phyloP scores from a whole-genome alignment of 2,329 filamentous ascomycete species.

The Mycocentrospora acerina region DNA sequence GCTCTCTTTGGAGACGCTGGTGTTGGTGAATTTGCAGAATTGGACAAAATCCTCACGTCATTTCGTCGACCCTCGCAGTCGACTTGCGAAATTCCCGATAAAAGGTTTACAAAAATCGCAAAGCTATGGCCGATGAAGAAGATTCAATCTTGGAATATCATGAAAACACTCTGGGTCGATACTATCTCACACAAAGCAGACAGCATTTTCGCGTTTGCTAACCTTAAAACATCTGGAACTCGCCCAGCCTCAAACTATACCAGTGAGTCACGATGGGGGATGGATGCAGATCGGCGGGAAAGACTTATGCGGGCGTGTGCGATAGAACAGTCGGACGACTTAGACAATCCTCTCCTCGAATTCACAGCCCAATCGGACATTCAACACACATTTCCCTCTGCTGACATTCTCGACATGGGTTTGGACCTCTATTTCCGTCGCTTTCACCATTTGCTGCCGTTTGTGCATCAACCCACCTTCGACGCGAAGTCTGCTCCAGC shows the following conservation, averaged over 20 bases:
- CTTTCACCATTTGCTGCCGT: not conserved
- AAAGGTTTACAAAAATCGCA: constrained; percentile 1
- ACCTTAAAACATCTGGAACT: not conserved
- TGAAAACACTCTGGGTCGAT: constrained; percentile 1
- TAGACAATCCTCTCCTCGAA: too few species aligned
- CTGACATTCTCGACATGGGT: constrained; percentile 1
- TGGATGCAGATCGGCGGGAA: not conserved
- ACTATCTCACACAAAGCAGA: not conserved
- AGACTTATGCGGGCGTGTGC: too few species aligned
- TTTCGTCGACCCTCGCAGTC: too few species aligned
- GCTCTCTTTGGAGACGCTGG: too few species aligned
- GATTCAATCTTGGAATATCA: not conserved
- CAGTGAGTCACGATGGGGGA: not conserved
- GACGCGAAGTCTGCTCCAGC: not conserved
- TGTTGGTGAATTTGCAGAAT: too few species aligned
- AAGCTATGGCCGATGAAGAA: constrained; percentile 1
- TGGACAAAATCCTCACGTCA: too few species aligned
- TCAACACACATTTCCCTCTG: not conserved
- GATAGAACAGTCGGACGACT: too few species aligned
- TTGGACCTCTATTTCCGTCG: constrained; percentile 2
- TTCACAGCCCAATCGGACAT: not conserved
- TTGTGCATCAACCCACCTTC: constrained; percentile 1
- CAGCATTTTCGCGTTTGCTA: not conserved
- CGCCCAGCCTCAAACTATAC: not conserved
- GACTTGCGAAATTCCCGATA: constrained; percentile 1